Conservation (phyloP, 1,139 yeast species). For the Suhomyces guaymorum region DNA sequence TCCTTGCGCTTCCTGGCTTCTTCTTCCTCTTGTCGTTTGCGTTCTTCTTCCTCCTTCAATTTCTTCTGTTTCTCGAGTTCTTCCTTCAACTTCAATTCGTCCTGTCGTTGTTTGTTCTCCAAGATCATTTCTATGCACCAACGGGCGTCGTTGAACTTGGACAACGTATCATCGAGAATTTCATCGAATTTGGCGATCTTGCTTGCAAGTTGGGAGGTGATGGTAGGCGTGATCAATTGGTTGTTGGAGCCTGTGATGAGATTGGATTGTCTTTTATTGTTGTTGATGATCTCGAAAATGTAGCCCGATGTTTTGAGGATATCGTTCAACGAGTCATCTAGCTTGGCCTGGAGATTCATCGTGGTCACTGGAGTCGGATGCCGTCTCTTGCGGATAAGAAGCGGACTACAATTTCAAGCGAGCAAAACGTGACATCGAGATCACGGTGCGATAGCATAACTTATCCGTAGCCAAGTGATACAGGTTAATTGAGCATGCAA, state of each 20-base stretch:
- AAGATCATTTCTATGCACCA: slow-evolving; percentile 51
- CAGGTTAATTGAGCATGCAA: too few relatives aligned
- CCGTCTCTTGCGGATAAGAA: too few relatives aligned
- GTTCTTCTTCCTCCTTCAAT: slow-evolving; percentile 25
- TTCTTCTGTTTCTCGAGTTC: slow-evolving; percentile 36
- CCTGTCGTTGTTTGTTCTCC: slow-evolving; percentile 46
- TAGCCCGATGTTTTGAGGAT: slow-evolving; percentile 47
- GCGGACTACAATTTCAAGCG: too few relatives aligned
- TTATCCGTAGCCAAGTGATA: too few relatives aligned
- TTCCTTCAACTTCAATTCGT: slow-evolving; percentile 41
- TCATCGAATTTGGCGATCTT: slow-evolving; percentile 45
- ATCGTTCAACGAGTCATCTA: slow-evolving; percentile 43
- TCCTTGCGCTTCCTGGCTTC: slow-evolving; percentile 16
- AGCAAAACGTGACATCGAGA: too few relatives aligned
- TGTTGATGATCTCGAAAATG: slow-evolving; percentile 46
- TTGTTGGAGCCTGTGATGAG: slow-evolving; percentile 46
- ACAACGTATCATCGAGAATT: slow-evolving; percentile 44
- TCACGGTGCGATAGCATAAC: too few relatives aligned
- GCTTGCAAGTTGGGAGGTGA: slow-evolving; percentile 40
- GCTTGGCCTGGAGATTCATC: slow-evolving; percentile 46
- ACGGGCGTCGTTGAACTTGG: slow-evolving; percentile 46
- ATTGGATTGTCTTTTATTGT: slow-evolving; percentile 45
- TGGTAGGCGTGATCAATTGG: slow-evolving; percentile 43
- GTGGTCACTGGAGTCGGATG: not conserved
- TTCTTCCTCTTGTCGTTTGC: slow-evolving; percentile 20